phyloP scores from a whole-genome alignment of 2,329 filamentous ascomycete genomes.

The Diaporthe citrichinensis region DNA sequence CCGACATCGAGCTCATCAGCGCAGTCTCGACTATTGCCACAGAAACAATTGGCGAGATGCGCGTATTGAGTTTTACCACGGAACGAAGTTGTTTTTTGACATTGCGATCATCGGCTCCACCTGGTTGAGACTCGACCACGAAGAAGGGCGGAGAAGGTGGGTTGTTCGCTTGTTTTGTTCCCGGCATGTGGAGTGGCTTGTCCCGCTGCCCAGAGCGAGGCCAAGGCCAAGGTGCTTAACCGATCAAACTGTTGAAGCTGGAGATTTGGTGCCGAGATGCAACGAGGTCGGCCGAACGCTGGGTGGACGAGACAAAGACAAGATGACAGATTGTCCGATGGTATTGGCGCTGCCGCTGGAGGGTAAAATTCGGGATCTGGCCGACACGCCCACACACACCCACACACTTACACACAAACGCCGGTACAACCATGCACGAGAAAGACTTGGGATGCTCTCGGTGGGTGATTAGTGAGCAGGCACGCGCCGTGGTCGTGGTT shows the following conservation, averaged over 20 bases:
- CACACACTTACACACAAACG: not conserved
- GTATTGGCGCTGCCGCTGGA: constrained; percentile 12
- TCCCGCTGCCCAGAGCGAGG: constrained; percentile 5
- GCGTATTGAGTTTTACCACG: not conserved
- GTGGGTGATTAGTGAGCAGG: not conserved
- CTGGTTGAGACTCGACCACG: constrained; percentile 30
- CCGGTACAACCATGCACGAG: not conserved
- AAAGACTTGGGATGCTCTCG: not conserved
- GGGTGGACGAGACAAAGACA: constrained; percentile 27
- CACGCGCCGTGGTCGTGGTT: constrained; percentile 3
- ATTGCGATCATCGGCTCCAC: constrained; percentile 30
- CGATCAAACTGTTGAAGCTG: constrained; percentile 22
- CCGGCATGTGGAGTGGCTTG: constrained; percentile 24
- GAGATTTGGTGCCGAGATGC: constrained; percentile 27
- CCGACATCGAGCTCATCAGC: not conserved
- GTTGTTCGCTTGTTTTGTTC: constrained; percentile 24
- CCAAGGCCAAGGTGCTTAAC: constrained; percentile 13
- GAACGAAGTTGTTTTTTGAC: constrained; percentile 18
- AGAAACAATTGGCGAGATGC: constrained; percentile 30
- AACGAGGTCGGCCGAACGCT: constrained; percentile 17
- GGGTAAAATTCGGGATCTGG: constrained; percentile 22
- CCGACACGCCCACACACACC: not conserved
- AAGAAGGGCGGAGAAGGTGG: not conserved
- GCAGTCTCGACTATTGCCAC: constrained; percentile 15
- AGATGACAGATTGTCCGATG: constrained; percentile 37